phyloP scores from a whole-genome alignment of 345 rosid genomes.

The Rhodomyrtus tomentosa region DNA sequence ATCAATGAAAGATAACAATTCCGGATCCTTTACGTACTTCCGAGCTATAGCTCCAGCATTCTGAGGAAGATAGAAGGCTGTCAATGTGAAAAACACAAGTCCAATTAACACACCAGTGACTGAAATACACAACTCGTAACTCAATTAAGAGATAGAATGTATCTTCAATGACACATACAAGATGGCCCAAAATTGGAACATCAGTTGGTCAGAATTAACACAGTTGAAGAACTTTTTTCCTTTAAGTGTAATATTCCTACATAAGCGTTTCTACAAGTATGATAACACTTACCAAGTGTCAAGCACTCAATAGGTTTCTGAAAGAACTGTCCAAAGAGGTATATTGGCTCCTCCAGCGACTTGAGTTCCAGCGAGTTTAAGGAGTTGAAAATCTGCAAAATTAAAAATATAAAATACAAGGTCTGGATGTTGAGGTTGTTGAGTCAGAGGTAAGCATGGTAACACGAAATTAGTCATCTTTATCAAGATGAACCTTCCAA shows the following conservation, averaged over 20 bases:
- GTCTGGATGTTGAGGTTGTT: background rate
- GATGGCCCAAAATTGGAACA: background rate
- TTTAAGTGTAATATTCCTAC: background rate
- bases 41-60: slow-evolving; percentile 90
- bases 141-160: background rate
- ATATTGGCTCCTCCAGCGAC: slow-evolving; percentile 94
- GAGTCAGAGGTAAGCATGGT: slow-evolving; percentile 2
- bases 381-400: slow-evolving; percentile 68
- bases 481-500: slow-evolving; percentile 66
- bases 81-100: background rate
- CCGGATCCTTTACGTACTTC: slow-evolving; percentile 79
- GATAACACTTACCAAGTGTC: slow-evolving; percentile 57
- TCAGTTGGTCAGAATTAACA: background rate
- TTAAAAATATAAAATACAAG: background rate
- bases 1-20: slow-evolving; percentile 77
- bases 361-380: slow-evolving; percentile 83
- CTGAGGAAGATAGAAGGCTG: slow-evolving; percentile 86
- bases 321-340: slow-evolving; percentile 91
- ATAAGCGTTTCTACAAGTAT: background rate
- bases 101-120: background rate
- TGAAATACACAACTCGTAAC: background rate
- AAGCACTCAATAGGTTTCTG: slow-evolving; percentile 82
- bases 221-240: background rate
- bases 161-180: background rate
- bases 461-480: slow-evolving; percentile 5